Base-by-base conservation (phyloP, 192 early-diverging fungal species). In the Backusella parvicylindrica region DNA sequence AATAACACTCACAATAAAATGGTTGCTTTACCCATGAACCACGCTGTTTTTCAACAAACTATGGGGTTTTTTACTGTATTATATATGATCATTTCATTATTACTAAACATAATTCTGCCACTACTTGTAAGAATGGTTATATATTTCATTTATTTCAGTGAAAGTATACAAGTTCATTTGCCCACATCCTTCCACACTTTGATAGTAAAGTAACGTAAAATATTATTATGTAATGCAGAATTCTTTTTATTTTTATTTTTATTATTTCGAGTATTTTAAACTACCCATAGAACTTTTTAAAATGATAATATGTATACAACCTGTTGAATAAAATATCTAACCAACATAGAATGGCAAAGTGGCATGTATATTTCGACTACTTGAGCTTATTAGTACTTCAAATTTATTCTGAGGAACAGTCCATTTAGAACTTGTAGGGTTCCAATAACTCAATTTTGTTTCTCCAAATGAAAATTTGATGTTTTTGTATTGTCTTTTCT, bases 371-470 rank as follows among this genome's bases (percentile, higher is more conserved):
- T 92, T 88, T 16, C 82, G 60, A 68, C 71, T 76, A 32, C 77
- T 81, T 60, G 89, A 82, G 23, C 90, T 91, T 64, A 92, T 84
- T 6, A 67, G 73, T 30, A 91, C 74, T 13, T 26, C 67, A 72
- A 81, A 92, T 32, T 68, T 66, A 30, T 91, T 89, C 11, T 18
- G 18, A 23, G 89, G 75, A 15, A 78, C 26, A 32, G 21, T 63
- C 87, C 87, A 92, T 47, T 74, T 67, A 4, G 64, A 38, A 6
- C 13, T 23, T 6, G 26, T 41, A 7, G 64, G 82, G 15, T 76
- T 68, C 86, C 86, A 91, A 66, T 76, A 68, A 21, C 81, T 75
- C 33, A 92, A 70, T 66, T 91, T 89, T 6, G 73, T 40, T 16
- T 71, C 33, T 26, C 64, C 40, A 47, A 91, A 43, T 4, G 43